Evolutionary conservation across 23 red algal species (phyloP).

Genomic region (Gracilaria domingensis): DNA sequence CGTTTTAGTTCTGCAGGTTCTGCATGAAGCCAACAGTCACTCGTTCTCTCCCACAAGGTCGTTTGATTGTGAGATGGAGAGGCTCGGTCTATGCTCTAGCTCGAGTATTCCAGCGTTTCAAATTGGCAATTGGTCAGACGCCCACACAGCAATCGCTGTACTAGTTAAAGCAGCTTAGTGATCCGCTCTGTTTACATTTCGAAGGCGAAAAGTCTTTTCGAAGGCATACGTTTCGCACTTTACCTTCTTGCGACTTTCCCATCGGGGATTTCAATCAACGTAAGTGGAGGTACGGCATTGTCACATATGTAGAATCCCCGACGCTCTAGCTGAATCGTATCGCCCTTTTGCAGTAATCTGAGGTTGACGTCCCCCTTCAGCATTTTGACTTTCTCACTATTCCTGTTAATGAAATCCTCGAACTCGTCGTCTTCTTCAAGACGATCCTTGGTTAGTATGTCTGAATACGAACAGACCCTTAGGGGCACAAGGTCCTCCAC

Average conservation of each 20-base stretch:
- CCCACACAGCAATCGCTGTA: too few relatives aligned
- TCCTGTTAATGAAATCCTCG: slow-evolving; percentile 69
- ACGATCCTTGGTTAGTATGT: slow-evolving; percentile 92
- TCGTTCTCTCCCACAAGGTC: too few relatives aligned
- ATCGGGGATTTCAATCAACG: slow-evolving; percentile 83
- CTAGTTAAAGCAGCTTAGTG: too few relatives aligned
- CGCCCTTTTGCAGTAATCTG: slow-evolving; percentile 74
- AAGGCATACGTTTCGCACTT: too few relatives aligned
- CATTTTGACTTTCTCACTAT: slow-evolving; percentile 51
- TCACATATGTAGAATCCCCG: slow-evolving; percentile 96
- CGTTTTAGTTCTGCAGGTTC: too few relatives aligned
- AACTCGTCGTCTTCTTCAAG: slow-evolving; percentile 95
- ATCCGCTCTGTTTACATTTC: background rate
- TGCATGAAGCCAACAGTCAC: too few relatives aligned
- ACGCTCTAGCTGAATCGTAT: slow-evolving; percentile 95
- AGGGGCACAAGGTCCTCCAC: slow-evolving; percentile 84
- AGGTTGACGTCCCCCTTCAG: slow-evolving; percentile 90
- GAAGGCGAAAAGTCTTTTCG: too few relatives aligned
- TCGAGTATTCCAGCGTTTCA: too few relatives aligned
- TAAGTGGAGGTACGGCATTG: slow-evolving; percentile 47
- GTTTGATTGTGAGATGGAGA: too few relatives aligned
- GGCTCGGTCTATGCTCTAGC: too few relatives aligned
- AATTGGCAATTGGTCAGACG: too few relatives aligned
- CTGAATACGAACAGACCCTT: slow-evolving; percentile 73
- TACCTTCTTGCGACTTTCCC: slow-evolving; percentile 54